Evolutionary conservation across 306 rosid species (phyloP).

Genomic region (Senna tora): DNA sequence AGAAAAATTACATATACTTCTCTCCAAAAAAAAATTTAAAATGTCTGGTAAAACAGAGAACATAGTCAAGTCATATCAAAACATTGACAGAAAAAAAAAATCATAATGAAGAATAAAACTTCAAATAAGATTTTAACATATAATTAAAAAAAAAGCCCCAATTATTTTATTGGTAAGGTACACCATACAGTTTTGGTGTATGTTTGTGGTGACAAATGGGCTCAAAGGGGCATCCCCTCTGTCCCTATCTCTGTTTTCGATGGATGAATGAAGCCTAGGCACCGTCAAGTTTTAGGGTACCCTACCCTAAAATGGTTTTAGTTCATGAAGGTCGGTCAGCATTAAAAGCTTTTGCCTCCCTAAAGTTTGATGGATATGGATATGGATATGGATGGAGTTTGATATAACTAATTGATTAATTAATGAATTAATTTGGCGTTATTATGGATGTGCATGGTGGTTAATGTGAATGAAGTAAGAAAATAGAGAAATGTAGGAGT

Average conservation of each 20-base stretch:
- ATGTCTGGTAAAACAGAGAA: too few relatives aligned
- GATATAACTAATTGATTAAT: not conserved
- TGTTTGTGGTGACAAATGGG: not conserved
- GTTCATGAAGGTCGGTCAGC: conserved; percentile 39
- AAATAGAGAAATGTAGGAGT: not conserved
- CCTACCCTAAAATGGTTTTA: not conserved
- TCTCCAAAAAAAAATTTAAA: too few relatives aligned
- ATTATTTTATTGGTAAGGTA: conserved; percentile 28
- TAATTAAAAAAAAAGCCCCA: too few relatives aligned
- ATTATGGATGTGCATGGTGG: not conserved
- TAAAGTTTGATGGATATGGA: conserved; percentile 30
- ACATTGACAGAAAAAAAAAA: too few relatives aligned
- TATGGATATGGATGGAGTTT: conserved; percentile 11
- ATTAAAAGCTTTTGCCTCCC: conserved; percentile 34
- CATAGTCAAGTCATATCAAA: too few relatives aligned
- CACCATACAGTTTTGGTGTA: too few relatives aligned
- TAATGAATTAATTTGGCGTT: not conserved
- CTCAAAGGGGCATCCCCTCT: conserved; percentile 11
- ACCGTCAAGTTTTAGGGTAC: conserved; percentile 33
- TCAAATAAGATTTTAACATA: too few relatives aligned
- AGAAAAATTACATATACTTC: too few relatives aligned
- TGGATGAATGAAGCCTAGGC: conserved; percentile 41
- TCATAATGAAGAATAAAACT: too few relatives aligned
- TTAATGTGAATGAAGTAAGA: not conserved
- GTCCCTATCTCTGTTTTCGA: conserved; percentile 24